phyloP scores from a whole-genome alignment of 192 early-diverging fungal genomes.

The Coemansia sp. region DNA sequence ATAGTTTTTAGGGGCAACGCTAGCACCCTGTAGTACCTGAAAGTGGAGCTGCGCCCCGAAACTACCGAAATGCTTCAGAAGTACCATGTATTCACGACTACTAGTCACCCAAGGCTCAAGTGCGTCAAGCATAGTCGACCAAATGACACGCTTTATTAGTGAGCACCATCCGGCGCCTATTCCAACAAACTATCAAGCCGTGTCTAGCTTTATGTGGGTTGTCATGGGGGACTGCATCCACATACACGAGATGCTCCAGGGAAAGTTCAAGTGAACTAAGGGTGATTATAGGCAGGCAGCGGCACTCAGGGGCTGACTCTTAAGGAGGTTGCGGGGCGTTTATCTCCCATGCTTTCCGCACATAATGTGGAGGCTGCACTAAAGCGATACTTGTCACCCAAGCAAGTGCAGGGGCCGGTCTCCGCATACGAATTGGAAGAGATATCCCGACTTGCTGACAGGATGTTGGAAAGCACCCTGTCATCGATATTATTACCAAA shows the following conservation, averaged over 20 bases:
- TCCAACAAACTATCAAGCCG: slow-evolving; percentile 5
- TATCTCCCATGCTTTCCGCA: background rate
- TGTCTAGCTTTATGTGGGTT: slow-evolving; percentile 27
- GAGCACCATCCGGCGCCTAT: background rate
- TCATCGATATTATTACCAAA: background rate
- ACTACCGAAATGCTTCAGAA: background rate
- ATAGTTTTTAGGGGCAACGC: background rate
- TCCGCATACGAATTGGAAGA: background rate
- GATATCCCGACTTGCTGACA: background rate
- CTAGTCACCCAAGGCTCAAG: background rate
- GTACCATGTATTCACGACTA: background rate
- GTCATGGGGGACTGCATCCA: slow-evolving; percentile 8
- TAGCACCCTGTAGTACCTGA: background rate
- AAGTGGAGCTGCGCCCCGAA: background rate
- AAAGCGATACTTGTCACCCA: background rate
- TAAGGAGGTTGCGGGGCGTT: background rate
- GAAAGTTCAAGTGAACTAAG: slow-evolving; percentile 6
- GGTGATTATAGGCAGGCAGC: background rate
- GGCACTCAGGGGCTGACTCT: background rate
- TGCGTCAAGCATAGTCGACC: background rate
- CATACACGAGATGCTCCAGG: slow-evolving; percentile 1
- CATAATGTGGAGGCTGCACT: background rate
- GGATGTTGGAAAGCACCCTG: background rate
- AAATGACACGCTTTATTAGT: slow-evolving; percentile 9
- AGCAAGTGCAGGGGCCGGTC: background rate